phyloP scores from a whole-genome alignment of 1,284 basidiomycete genomes.

The Pseudozyma pruni region DNA sequence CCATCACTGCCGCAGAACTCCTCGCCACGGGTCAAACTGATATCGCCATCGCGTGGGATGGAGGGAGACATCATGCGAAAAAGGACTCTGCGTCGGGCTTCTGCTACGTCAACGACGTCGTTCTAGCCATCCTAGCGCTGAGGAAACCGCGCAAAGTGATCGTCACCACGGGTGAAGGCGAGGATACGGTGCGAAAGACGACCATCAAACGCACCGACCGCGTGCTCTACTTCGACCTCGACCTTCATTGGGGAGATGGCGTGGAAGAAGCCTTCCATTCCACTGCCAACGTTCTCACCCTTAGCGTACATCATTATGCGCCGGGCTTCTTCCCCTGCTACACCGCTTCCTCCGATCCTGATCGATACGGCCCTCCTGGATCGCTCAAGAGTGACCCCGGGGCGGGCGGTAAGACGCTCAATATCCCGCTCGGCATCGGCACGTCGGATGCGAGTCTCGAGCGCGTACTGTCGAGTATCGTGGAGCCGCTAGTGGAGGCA shows the following conservation, averaged over 20 bases:
- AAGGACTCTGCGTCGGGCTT: conserved; percentile 73
- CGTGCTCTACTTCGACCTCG: conserved; percentile 82
- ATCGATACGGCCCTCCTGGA: conserved; percentile 28
- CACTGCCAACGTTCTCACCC: conserved; percentile 71
- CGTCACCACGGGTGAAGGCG: conserved; percentile 2
- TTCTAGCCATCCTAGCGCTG: conserved; percentile 72
- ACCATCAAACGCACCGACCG: conserved; percentile 39
- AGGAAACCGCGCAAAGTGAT: conserved; percentile 28
- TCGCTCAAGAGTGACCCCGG: conserved; percentile 27
- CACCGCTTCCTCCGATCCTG: conserved; percentile 30
- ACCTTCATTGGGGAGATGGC: conserved; percentile 90
- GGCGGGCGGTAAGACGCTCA: conserved; percentile 20
- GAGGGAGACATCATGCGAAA: conserved; percentile 71
- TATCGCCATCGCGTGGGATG: conserved; percentile 83
- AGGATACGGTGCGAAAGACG: conserved; percentile 19
- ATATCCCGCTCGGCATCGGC: conserved; percentile 41
- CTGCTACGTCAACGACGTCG: conserved; percentile 91
- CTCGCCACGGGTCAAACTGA: conserved; percentile 74
- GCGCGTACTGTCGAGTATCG: conserved; percentile 19
- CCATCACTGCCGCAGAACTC: conserved; percentile 77
- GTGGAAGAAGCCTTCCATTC: conserved; percentile 71
- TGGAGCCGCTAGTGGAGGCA: conserved; percentile 73
- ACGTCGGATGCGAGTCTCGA: conserved; percentile 23
- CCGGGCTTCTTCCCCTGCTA: conserved; percentile 82
- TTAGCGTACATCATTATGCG: conserved; percentile 84